Evolutionary conservation across 306 rosid genomes (phyloP), one percentile per base, ranked within the genome.

Genomic region (Casuarina cunninghamiana): DNA sequence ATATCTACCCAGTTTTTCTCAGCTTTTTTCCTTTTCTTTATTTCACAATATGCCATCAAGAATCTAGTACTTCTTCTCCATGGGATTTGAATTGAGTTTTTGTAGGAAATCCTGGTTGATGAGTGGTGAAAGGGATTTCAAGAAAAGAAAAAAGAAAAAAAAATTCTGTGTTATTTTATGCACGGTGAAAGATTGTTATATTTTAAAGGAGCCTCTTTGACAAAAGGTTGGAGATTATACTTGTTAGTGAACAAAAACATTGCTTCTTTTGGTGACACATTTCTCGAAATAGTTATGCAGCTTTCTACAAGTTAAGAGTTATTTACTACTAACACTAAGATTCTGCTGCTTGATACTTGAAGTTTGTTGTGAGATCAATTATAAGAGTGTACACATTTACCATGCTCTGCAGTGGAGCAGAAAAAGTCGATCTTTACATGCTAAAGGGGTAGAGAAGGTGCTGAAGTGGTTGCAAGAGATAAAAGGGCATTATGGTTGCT

Each of bases 391-490:
- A 58, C 26, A 58, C 72, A 74, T 75, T 71, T 75, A 78, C 53
- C 49, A 58, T 78, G 48, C 67, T 78, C 78, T 79, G 74, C 79
- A 92, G 98, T 94, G 97, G 97, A 94, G 92, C 91, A 84, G 79
- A 72, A 94, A 89, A 88, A 92, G 98, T 74, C 88, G 92, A 49
- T 79, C 86, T 60, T 82, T 94, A 78, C 97, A 90, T 86, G 91
- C 87, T 74, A 87, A 88, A 87, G 98, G 97, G 73, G 80, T 94
- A 81, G 95, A 89, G 87, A 91, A 89, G 87, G 92, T 94, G 75
- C 91, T 90, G 75, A 89, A 87, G 86, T 94, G 98, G 98, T 83
- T 94, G 86, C 81, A 79, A 73, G 97, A 88, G 83, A 89, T 89
- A 79, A 83, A 90, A 77, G 69, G 65, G 60, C 89, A 83, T 55